Evolutionary conservation across 116 monocot genomes (phyloP).

Genomic region (Thalassia testudinum): DNA sequence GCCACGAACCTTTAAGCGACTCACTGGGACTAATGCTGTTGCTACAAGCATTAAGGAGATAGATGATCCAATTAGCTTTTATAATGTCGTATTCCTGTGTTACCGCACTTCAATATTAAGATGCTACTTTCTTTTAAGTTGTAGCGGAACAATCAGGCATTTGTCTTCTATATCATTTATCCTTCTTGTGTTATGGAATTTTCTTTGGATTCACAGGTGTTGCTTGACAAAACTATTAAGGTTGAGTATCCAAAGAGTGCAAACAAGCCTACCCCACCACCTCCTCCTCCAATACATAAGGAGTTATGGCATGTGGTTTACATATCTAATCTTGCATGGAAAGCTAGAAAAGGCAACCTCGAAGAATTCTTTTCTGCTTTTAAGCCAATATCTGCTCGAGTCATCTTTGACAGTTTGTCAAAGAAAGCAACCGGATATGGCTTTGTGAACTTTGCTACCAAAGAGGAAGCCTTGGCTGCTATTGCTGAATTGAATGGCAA

Average conservation of each 20-base stretch:
- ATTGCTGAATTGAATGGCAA: constrained; percentile 71
- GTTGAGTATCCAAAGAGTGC: constrained; percentile 62
- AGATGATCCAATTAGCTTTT: no score
- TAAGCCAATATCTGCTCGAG: constrained; percentile 51
- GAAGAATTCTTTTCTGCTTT: constrained; percentile 48
- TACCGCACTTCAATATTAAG: no score
- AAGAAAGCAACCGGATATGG: constrained; percentile 81
- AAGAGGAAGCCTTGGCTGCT: constrained; percentile 73
- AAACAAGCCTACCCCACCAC: constrained; percentile 15
- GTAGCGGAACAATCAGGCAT: no score
- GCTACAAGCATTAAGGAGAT: no score
- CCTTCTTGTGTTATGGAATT: no score
- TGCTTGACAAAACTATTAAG: constrained; percentile 45
- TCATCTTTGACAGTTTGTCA: constrained; percentile 54
- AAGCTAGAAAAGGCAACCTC: constrained; percentile 55
- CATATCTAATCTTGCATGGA: constrained; percentile 84
- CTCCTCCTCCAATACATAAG: constrained; percentile 11
- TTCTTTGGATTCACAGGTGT: constrained; percentile 42
- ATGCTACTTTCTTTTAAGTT: no score
- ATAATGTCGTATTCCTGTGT: no score
- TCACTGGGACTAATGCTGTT: no score
- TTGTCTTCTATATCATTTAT: no score
- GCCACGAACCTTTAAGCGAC: no score
- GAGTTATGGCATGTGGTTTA: constrained; percentile 45
- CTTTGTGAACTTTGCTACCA: constrained; percentile 69